Conservation (phyloP, 257 asterid species). For the Solanum medicagineum region DNA sequence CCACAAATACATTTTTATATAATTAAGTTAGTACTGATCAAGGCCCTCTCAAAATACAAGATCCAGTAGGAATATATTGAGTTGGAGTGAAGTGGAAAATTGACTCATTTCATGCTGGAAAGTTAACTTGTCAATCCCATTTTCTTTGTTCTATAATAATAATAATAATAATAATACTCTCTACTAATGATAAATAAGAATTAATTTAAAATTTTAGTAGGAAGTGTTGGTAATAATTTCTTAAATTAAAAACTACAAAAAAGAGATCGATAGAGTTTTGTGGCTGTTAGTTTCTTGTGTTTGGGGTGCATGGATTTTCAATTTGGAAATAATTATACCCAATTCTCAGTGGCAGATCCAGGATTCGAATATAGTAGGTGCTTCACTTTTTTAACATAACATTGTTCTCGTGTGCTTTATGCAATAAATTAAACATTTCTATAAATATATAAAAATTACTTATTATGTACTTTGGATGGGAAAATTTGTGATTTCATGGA, state of each 20-base stretch:
- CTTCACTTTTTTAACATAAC: too few relatives aligned
- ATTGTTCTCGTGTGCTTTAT: too few relatives aligned
- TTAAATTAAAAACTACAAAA: not conserved
- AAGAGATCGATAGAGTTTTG: not conserved
- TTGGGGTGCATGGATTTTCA: not conserved
- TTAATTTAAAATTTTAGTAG: not conserved
- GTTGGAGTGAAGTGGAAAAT: not conserved
- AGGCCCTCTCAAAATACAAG: not conserved
- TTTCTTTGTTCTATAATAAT: not conserved
- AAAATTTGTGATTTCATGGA: too few relatives aligned
- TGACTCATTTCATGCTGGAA: not conserved
- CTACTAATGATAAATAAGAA: not conserved
- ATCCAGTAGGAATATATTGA: not conserved
- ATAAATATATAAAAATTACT: too few relatives aligned
- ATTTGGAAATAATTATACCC: not conserved
- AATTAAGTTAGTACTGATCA: not conserved
- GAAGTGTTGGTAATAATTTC: not conserved
- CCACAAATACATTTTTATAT: not conserved
- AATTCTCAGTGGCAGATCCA: too few relatives aligned
- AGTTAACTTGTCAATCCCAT: not conserved
- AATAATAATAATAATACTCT: not conserved
- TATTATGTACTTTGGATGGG: too few relatives aligned
- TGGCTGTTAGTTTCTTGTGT: not conserved
- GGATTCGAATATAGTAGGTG: too few relatives aligned
- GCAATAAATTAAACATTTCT: too few relatives aligned